Conservation (phyloP, 176 grass and related monocot genomes). For the Puccinellia tenuiflora region DNA sequence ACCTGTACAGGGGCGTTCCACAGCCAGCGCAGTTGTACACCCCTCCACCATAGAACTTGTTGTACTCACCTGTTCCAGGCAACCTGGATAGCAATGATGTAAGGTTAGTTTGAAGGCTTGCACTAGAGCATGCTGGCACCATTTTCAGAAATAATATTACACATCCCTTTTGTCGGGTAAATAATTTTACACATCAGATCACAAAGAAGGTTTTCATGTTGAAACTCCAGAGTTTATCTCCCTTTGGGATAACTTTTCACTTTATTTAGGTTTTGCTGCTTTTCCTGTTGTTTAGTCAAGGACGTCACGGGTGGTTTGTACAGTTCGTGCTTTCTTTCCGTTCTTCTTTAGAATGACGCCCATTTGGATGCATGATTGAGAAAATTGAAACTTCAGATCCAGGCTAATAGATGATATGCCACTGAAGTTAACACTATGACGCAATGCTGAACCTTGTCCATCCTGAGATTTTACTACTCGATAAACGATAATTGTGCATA, state of each 20-base stretch:
- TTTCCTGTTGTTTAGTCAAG: not conserved
- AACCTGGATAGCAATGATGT: conserved; percentile 27
- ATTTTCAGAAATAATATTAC: conserved; percentile 1
- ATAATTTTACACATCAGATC: too few relatives aligned
- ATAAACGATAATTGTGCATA: not conserved
- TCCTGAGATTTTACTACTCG: not conserved
- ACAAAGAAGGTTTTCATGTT: not conserved
- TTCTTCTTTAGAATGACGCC: not conserved
- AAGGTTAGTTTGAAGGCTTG: not conserved
- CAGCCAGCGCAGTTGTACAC: conserved; percentile 69
- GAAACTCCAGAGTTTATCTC: not conserved
- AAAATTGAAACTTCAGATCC: not conserved
- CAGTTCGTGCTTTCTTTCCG: not conserved
- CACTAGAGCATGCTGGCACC: not conserved
- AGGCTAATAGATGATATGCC: not conserved
- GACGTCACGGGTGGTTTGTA: not conserved
- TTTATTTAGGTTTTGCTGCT: not conserved
- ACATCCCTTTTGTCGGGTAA: too few relatives aligned
- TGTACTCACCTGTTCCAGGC: conserved; percentile 60
- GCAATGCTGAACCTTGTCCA: not conserved
- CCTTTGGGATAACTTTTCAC: not conserved
- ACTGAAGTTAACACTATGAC: not conserved
- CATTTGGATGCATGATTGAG: not conserved
- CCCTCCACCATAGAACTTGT: conserved; percentile 60
- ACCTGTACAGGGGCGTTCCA: conserved; percentile 70